Evolutionary conservation across 208 protist genomes (phyloP).

Genomic region (Leishmania braziliensis): DNA sequence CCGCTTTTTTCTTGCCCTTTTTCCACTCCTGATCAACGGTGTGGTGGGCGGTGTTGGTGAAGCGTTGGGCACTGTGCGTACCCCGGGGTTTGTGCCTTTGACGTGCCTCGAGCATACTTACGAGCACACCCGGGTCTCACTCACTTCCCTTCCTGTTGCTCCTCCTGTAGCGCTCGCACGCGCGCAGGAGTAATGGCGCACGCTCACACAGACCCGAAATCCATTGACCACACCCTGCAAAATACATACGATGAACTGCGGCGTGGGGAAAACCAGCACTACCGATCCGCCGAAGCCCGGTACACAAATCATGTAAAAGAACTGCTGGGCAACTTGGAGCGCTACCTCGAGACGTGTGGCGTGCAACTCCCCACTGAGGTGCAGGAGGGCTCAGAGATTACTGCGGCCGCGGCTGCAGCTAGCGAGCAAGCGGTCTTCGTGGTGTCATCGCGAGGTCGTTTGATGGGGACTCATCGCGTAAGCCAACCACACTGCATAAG

Average conservation of each 20-base stretch:
- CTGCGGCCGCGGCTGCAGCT: constrained; percentile 8
- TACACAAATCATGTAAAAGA: constrained; percentile 31
- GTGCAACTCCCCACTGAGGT: constrained; percentile 27
- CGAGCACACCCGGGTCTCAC: neutral
- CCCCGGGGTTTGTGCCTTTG: neutral
- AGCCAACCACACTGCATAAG: neutral
- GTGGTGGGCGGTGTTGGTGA: neutral
- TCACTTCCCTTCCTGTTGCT: neutral
- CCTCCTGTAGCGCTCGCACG: neutral
- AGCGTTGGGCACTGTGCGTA: neutral
- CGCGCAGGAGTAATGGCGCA: constrained; percentile 20
- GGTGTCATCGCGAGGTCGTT: neutral
- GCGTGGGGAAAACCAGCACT: constrained; percentile 31
- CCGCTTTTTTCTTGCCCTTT: neutral
- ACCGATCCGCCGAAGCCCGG: constrained; percentile 16
- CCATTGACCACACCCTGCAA: constrained; percentile 35
- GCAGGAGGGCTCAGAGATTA: constrained; percentile 6
- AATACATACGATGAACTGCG: constrained; percentile 24
- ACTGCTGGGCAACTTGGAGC: constrained; percentile 31
- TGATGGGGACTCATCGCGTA: neutral
- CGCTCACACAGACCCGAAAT: constrained; percentile 23
- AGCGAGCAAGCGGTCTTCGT: neutral
- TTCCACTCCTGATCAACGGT: neutral
- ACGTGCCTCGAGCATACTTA: neutral
- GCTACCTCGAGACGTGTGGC: constrained; percentile 35